Evolutionary conservation across 352 stramenopile genomes (phyloP), one percentile per base, ranked within the genome.

Genomic region (Ochromonadaceae sp.): DNA sequence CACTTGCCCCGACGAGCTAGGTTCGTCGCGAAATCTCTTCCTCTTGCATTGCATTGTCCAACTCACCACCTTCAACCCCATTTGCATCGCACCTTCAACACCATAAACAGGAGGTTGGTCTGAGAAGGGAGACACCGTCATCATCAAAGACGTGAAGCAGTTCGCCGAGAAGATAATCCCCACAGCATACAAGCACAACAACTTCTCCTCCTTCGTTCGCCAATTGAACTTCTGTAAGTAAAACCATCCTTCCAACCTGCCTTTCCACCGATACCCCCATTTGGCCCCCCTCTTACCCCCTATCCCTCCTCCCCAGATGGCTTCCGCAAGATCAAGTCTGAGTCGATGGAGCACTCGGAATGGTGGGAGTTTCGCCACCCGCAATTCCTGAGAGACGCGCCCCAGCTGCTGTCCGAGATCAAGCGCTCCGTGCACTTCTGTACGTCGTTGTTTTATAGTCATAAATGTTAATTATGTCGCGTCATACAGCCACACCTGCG

Each of bases 291-390:
- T 44, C 12, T n/a, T 22, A 53, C 25, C 32, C 4, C 32, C 31
- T 60, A 31, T 17, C 28, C 7, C 20, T 52, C 12, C 10, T 59
- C 10, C 12, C 17, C 26, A 60, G 52, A 68, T 66, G 59, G 59
- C 5, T 66, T 86, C 14, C 74, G 80, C 0, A 81, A 89, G 67
- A 57, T 88, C 20, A 86, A 87, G 59, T 85, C 85, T 58, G 85
- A 89, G 63, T 73, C 74, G 10, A 34, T 44, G 42, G 26, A 67
- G 20, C 49, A 59, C 48, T 4, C 35, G 67, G 82, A 86, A 61
- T 89, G 82, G 80, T 91, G 83, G 83, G 82, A 91, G 73, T 92
- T 92, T 63, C 87, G 88, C 69, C 84, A 92, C 67, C 80, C 87
- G 28, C 86, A 90, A 70, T 92, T 92, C 63, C 59, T 88, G 41